Percentiles rank a stretch among this genome's conserved stretches.
Conservation (phyloP, 305 asterid species). For the Fraxinus sp. region DNA sequence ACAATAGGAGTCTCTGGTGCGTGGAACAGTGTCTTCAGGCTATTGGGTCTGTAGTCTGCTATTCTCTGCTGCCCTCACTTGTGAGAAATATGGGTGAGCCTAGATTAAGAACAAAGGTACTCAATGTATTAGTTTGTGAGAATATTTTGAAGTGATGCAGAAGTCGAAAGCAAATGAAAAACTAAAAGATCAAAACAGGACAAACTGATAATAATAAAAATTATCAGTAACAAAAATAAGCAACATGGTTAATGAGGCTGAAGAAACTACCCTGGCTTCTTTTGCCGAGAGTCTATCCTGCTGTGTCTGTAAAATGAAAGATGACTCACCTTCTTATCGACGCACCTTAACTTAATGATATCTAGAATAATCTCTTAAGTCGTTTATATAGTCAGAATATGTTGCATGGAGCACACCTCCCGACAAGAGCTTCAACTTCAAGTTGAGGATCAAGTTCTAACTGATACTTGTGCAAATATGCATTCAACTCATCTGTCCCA, state of each 20-base stretch:
- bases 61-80: conserved; percentile 75
- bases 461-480: conserved; percentile 76
- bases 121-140: not conserved
- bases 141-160: not conserved
- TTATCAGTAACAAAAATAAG: not conserved
- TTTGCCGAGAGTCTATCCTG: conserved; percentile 78
- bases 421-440: conserved; percentile 85
- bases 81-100: conserved; percentile 68
- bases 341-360: not conserved
- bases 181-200: not conserved
- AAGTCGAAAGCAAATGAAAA: not conserved
- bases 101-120: conserved; percentile 3
- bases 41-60: conserved; percentile 62
- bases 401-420: conserved; percentile 51
- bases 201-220: not conserved
- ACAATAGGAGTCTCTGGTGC: conserved; percentile 13
- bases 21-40: conserved; percentile 8
- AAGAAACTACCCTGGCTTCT: conserved; percentile 70
- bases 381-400: not conserved
- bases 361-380: not conserved
- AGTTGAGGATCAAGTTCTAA: conserved; percentile 86
- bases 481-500: conserved; percentile 94
- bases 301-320: conserved; percentile 56
- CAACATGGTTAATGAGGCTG: conserved; percentile 1
- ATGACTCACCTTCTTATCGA: not conserved